A percentile compares a stretch with the other conserved stretches of the same genome.
These are phyloP conservation scores for Fusarium siculi DNA, from an alignment of 2,329 filamentous ascomycete genomes.

Conservation along the genomic window DNA sequence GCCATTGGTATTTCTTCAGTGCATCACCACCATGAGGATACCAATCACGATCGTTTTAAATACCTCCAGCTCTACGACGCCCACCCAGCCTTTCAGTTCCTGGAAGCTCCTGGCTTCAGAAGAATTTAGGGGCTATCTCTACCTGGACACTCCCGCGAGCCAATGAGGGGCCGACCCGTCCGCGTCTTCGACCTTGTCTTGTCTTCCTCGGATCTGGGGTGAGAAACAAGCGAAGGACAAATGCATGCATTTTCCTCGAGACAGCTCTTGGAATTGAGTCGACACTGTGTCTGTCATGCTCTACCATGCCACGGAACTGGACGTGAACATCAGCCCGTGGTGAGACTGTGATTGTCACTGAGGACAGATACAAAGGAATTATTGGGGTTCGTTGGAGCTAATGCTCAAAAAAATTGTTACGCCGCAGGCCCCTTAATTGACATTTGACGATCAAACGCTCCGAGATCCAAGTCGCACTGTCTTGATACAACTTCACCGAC, in stretches of 20 bases:
- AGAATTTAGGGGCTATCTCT: conserved; percentile 44
- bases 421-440: conserved; percentile 32
- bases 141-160: conserved; percentile 31
- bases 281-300: conserved; percentile 36
- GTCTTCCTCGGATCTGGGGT: conserved; percentile 31
- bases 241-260: conserved; percentile 17
- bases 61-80: conserved; percentile 31
- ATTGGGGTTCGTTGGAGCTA: neutral
- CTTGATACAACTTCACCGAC: conserved; percentile 7
- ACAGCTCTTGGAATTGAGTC: conserved; percentile 21
- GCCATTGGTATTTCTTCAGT: conserved; percentile 7
- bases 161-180: conserved; percentile 46
- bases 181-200: conserved; percentile 36
- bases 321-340: conserved; percentile 9
- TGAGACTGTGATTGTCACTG: neutral
- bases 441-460: conserved; percentile 36
- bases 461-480: conserved; percentile 32
- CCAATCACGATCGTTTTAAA: neutral
- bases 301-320: neutral
- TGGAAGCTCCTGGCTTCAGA: conserved; percentile 37
- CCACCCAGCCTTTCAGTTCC: conserved; percentile 37
- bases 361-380: neutral
- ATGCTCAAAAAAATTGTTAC: conserved; percentile 9
- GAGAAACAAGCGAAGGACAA: conserved; percentile 35
- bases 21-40: neutral